Evolutionary conservation across 78 protist genomes (phyloP).

Genomic region (Bodo saltans): DNA sequence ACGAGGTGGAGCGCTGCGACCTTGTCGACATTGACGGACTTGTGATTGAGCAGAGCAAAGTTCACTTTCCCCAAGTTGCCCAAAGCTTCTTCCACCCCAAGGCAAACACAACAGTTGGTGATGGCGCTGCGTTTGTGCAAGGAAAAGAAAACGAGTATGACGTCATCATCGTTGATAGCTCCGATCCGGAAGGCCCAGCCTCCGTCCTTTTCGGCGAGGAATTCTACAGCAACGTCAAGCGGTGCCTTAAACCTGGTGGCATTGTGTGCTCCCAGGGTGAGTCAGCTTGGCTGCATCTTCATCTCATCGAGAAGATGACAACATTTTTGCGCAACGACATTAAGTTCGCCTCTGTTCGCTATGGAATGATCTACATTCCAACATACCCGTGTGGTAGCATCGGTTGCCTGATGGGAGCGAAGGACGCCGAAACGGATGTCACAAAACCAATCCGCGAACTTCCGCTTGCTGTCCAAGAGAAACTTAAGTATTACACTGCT

Average conservation of each 20-base stretch:
- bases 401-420: slow-evolving; percentile 65
- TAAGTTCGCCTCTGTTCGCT: slow-evolving; percentile 42
- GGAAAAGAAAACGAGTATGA: slow-evolving; percentile 63
- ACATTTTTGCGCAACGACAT: not conserved
- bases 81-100: slow-evolving; percentile 71
- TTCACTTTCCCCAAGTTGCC: slow-evolving; percentile 63
- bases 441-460: slow-evolving; percentile 3
- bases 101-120: slow-evolving; percentile 62
- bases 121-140: slow-evolving; percentile 79
- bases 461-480: not conserved
- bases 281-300: slow-evolving; percentile 77
- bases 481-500: slow-evolving; percentile 76
- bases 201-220: slow-evolving; percentile 64
- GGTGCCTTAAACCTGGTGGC: slow-evolving; percentile 74
- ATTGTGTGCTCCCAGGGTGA: slow-evolving; percentile 86
- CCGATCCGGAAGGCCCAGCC: slow-evolving; percentile 78
- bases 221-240: slow-evolving; percentile 54
- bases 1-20: slow-evolving; percentile 58
- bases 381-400: slow-evolving; percentile 90
- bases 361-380: slow-evolving; percentile 77
- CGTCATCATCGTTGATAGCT: slow-evolving; percentile 91
- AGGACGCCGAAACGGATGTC: slow-evolving; percentile 6
- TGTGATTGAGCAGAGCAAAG: slow-evolving; percentile 66
- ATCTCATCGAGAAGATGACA: slow-evolving; percentile 54
- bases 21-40: slow-evolving; percentile 78